phyloP scores from a whole-genome alignment of 192 early-diverging fungal genomes.

The Gigaspora rosea region DNA sequence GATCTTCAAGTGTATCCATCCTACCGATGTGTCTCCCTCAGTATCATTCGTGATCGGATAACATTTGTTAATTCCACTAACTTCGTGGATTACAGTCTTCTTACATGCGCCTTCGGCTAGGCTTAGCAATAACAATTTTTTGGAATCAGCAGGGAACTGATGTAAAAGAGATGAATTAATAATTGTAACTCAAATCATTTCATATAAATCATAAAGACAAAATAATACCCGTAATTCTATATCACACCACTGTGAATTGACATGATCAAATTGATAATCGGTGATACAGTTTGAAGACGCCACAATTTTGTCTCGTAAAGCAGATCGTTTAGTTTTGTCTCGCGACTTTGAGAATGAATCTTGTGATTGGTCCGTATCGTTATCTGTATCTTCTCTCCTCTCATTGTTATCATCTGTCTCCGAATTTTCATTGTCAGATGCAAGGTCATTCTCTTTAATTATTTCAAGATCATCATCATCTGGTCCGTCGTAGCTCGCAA shows the following conservation, averaged over 20 bases:
- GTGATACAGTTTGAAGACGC: constrained; percentile 57
- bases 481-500: constrained; percentile 76
- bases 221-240: constrained; percentile 63
- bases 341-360: constrained; percentile 36
- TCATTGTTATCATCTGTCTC: constrained; percentile 48
- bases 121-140: constrained; percentile 94
- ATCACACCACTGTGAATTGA: constrained; percentile 74
- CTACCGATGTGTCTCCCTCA: constrained; percentile 74
- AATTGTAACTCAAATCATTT: neutral
- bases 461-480: constrained; percentile 84
- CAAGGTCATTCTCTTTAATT: constrained; percentile 46
- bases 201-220: neutral
- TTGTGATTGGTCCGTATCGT: constrained; percentile 36
- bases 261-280: constrained; percentile 68
- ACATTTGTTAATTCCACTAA: constrained; percentile 76
- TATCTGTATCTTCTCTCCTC: constrained; percentile 38
- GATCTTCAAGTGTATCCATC: constrained; percentile 7
- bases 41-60: constrained; percentile 81
- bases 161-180: neutral
- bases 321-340: constrained; percentile 36
- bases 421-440: constrained; percentile 47
- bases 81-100: constrained; percentile 79
- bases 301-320: constrained; percentile 29
- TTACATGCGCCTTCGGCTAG: constrained; percentile 79
- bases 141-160: constrained; percentile 82